These are phyloP conservation scores for Panicum miliaceum DNA, from an alignment of 176 grass and related monocot species.

Conservation along the genomic window DNA sequence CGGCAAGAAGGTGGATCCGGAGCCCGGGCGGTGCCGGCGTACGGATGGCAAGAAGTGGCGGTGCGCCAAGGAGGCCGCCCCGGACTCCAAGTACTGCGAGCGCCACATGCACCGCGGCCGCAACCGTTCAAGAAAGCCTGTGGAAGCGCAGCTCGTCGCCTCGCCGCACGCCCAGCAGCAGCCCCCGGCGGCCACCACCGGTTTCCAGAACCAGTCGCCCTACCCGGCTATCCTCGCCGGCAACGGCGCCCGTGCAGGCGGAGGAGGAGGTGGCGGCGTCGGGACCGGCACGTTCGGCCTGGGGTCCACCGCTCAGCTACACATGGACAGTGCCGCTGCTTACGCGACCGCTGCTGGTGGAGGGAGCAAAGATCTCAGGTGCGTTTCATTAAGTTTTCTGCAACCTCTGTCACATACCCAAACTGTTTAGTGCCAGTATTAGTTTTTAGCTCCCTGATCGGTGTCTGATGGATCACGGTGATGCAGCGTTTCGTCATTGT, in stretches of 20 bases:
- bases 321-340: slow-evolving; percentile 47
- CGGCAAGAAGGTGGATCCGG: slow-evolving; percentile 92
- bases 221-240: slow-evolving; percentile 41
- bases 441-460: slow-evolving; percentile 2
- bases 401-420: background rate
- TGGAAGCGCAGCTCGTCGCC: slow-evolving; percentile 77
- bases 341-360: slow-evolving; percentile 49
- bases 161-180: slow-evolving; percentile 35
- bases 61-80: slow-evolving; percentile 86
- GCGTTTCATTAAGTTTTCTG: background rate
- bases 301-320: slow-evolving; percentile 53
- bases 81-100: slow-evolving; percentile 97
- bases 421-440: background rate
- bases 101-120: slow-evolving; percentile 97
- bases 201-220: slow-evolving; percentile 52
- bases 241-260: background rate
- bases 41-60: slow-evolving; percentile 99
- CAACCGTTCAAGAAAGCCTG: slow-evolving; percentile 99
- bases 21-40: slow-evolving; percentile 89
- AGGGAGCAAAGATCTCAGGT: slow-evolving; percentile 68
- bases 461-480: slow-evolving; percentile 13
- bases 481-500: slow-evolving; percentile 5
- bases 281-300: slow-evolving; percentile 29
- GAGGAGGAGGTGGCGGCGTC: slow-evolving; percentile 2
- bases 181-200: background rate